Conservation (phyloP, 768 basidiomycete species). For the Lentinula boryana region DNA sequence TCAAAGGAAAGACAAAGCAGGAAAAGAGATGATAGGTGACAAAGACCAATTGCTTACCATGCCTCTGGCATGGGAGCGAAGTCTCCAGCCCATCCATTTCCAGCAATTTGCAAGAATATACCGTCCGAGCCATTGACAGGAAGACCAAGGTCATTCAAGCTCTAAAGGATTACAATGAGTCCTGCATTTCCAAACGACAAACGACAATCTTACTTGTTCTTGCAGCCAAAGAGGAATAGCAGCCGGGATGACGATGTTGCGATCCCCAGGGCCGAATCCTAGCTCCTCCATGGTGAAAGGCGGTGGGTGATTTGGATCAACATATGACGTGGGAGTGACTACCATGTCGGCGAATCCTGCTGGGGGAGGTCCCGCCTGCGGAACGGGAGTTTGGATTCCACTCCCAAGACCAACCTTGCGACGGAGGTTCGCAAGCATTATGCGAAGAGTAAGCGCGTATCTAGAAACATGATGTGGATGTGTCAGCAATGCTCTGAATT, state of each 20-base stretch:
- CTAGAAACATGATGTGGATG: conserved; percentile 24
- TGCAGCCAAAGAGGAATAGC: conserved; percentile 90
- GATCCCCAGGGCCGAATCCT: conserved; percentile 50
- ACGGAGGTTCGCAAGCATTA: conserved; percentile 90
- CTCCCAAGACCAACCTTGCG: conserved; percentile 74
- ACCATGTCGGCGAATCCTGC: conserved; percentile 52
- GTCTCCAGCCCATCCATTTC: conserved; percentile 74
- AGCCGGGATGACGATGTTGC: conserved; percentile 62
- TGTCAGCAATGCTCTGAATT: background rate
- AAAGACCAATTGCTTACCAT: conserved; percentile 45
- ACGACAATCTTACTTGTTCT: conserved; percentile 60
- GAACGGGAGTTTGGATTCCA: conserved; percentile 40
- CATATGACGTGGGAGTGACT: conserved; percentile 47
- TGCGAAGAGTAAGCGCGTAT: conserved; percentile 84
- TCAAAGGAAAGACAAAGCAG: background rate
- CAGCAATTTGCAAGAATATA: conserved; percentile 75
- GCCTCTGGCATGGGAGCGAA: conserved; percentile 77
- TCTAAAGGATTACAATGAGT: conserved; percentile 36
- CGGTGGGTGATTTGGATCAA: conserved; percentile 45
- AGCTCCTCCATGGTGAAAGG: conserved; percentile 85
- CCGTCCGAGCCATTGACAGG: conserved; percentile 91
- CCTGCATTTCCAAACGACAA: background rate
- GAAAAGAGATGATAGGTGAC: background rate
- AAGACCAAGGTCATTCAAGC: conserved; percentile 81
- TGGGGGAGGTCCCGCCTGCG: conserved; percentile 48